These are phyloP conservation scores for Saccharomycopsis babjevae DNA, from an alignment of 805 yeast genomes.

Conservation along the genomic window DNA sequence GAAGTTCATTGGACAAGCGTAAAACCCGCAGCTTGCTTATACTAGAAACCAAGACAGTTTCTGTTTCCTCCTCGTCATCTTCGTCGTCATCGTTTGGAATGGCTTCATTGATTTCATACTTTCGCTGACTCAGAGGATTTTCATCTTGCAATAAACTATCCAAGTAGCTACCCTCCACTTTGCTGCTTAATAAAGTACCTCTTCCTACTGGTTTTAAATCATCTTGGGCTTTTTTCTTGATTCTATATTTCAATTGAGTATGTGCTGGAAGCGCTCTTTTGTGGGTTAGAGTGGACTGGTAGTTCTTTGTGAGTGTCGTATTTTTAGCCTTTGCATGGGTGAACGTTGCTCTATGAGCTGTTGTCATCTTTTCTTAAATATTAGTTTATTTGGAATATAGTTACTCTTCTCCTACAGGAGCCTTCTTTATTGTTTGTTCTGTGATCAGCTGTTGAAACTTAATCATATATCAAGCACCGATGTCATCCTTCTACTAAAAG, in stretches of 20 bases:
- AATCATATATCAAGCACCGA: too few relatives aligned
- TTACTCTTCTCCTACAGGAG: too few relatives aligned
- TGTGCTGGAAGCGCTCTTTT: constrained; percentile 16
- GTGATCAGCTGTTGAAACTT: too few relatives aligned
- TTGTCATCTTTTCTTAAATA: constrained; percentile 10
- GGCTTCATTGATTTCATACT: background rate
- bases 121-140: background rate
- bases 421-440: too few relatives aligned
- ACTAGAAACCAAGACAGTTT: background rate
- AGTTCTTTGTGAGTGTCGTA: constrained; percentile 7
- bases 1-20: background rate
- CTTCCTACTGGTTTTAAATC: background rate
- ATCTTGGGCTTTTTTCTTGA: background rate
- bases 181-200: background rate
- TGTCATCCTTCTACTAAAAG: too few relatives aligned
- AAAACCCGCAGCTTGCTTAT: background rate
- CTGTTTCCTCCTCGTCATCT: background rate
- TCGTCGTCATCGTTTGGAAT: background rate
- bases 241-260: constrained; percentile 13
- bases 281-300: constrained; percentile 13
- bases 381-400: background rate
- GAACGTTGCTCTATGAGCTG: constrained; percentile 19
- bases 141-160: background rate
- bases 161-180: background rate
- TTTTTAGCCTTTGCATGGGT: constrained; percentile 18